A percentile compares a stretch with the other conserved stretches of the same genome.
These are phyloP conservation scores for Trichoderma sp. DNA, from an alignment of 2,329 filamentous ascomycete species.

Conservation along the genomic window DNA sequence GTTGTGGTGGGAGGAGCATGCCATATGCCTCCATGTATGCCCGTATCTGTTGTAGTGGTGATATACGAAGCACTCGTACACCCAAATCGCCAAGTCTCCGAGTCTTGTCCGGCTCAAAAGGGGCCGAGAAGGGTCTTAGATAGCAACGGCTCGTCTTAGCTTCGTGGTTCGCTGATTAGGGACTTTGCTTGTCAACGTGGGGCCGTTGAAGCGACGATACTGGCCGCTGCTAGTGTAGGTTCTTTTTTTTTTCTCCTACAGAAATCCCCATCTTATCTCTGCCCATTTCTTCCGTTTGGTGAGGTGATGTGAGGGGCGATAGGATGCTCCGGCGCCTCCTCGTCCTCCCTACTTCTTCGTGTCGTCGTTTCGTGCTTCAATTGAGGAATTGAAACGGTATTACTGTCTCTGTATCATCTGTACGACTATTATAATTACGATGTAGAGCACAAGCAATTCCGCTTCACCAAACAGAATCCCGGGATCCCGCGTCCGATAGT, in stretches of 20 bases:
- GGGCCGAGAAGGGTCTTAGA: neutral
- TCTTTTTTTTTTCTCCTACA: neutral
- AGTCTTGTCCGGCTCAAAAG: neutral
- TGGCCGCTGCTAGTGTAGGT: neutral
- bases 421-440: neutral
- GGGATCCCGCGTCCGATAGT: slow-evolving; percentile 13
- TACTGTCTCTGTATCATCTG: neutral
- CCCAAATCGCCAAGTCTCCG: neutral
- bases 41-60: neutral
- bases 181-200: neutral
- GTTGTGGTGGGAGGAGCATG: neutral
- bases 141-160: neutral
- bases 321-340: neutral
- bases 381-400: neutral
- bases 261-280: neutral
- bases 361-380: neutral
- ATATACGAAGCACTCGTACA: neutral
- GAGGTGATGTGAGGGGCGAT: neutral
- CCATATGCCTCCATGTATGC: neutral
- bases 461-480: neutral
- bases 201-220: slow-evolving; percentile 4
- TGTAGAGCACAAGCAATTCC: neutral
- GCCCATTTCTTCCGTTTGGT: neutral
- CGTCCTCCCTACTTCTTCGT: neutral
- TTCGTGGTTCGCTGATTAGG: neutral